phyloP scores from a whole-genome alignment of 2,329 filamentous ascomycete genomes.

The Aureobasidium lini region DNA sequence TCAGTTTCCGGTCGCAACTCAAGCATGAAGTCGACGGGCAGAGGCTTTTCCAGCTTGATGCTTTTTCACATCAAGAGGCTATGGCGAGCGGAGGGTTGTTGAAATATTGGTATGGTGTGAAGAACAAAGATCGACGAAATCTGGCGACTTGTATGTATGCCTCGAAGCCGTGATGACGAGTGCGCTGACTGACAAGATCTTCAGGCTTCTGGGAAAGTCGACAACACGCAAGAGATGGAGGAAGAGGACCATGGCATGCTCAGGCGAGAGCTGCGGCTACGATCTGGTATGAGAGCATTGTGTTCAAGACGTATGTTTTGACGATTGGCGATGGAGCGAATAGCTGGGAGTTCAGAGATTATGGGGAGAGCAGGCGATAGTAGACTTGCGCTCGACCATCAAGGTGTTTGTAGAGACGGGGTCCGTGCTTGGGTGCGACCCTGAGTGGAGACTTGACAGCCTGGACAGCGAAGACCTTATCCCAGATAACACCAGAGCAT shows the following conservation, averaged over 20 bases:
- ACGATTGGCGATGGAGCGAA: slow-evolving; percentile 58
- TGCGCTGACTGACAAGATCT: not conserved
- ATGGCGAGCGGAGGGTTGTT: slow-evolving; percentile 71
- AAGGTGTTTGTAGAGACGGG: not conserved
- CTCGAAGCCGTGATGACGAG: not conserved
- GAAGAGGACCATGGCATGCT: slow-evolving; percentile 49
- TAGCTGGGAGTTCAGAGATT: slow-evolving; percentile 42
- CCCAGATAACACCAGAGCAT: too few relatives aligned
- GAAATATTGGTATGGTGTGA: slow-evolving; percentile 86
- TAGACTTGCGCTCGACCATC: not conserved
- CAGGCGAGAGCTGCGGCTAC: slow-evolving; percentile 43
- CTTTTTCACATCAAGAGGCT: slow-evolving; percentile 72
- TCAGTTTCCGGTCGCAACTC: slow-evolving; percentile 72
- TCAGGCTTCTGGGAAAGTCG: slow-evolving; percentile 58
- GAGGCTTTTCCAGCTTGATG: slow-evolving; percentile 65
- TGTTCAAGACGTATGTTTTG: slow-evolving; percentile 40
- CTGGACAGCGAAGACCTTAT: too few relatives aligned
- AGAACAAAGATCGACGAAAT: slow-evolving; percentile 64
- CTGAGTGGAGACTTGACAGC: too few relatives aligned
- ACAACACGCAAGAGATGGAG: slow-evolving; percentile 54
- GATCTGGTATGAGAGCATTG: slow-evolving; percentile 38
- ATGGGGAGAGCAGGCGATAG: not conserved
- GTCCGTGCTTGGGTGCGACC: not conserved
- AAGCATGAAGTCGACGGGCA: slow-evolving; percentile 60
- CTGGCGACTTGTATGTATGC: slow-evolving; percentile 57